Conservation (phyloP, 108 stramenopile species). For the Fistulifera pelliculosa region DNA sequence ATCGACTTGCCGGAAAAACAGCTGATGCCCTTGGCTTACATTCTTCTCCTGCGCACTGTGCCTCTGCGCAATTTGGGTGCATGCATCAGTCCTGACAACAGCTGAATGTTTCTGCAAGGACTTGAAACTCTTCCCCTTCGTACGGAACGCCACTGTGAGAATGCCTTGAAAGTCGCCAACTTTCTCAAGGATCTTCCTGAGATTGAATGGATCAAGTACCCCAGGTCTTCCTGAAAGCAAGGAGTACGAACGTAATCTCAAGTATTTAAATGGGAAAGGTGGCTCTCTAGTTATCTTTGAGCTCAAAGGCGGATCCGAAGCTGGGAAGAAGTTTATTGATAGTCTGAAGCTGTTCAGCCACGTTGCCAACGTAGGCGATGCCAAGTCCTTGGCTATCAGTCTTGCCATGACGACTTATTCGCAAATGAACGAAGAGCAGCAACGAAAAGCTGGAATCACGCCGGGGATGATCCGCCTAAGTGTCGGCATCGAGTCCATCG, state of each 20-base stretch:
- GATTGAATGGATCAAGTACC: constrained; percentile 75
- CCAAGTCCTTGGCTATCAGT: constrained; percentile 71
- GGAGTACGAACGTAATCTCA: constrained; percentile 41
- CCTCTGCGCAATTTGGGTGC: constrained; percentile 79
- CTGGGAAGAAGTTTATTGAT: constrained; percentile 71
- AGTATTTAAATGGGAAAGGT: constrained; percentile 68
- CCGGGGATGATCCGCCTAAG: constrained; percentile 72
- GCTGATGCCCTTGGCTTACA: constrained; percentile 66
- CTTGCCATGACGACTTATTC: constrained; percentile 85
- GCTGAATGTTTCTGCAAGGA: constrained; percentile 80
- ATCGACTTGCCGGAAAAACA: constrained; percentile 59
- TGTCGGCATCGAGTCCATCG: constrained; percentile 69
- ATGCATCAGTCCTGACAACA: constrained; percentile 74
- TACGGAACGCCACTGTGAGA: constrained; percentile 83
- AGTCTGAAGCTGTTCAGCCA: constrained; percentile 56
- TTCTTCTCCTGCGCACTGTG: constrained; percentile 52
- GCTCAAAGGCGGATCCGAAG: constrained; percentile 39
- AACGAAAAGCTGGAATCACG: constrained; percentile 54
- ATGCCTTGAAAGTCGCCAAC: constrained; percentile 64
- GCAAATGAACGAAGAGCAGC: constrained; percentile 64
- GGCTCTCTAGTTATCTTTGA: constrained; percentile 77
- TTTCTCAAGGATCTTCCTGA: constrained; percentile 55
- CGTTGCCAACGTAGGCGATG: constrained; percentile 92
- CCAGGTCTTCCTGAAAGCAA: constrained; percentile 58
- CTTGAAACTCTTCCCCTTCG: constrained; percentile 82